phyloP scores from a whole-genome alignment of 768 basidiomycete genomes.

The Agaricus sinodeliciosus region DNA sequence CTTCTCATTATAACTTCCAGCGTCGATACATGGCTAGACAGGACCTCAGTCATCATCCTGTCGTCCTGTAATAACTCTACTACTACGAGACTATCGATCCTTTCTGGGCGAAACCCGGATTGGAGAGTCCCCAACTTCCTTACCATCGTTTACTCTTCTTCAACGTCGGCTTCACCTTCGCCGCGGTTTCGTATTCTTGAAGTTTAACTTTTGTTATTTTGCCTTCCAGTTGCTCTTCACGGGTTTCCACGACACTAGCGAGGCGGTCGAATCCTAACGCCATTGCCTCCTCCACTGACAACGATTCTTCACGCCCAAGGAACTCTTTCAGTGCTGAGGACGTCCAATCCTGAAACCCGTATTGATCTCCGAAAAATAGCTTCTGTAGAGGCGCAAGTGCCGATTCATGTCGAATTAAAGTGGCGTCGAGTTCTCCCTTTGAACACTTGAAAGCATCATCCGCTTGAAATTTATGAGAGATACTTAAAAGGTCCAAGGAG shows the following conservation, averaged over 20 bases:
- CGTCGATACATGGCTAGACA: too few species aligned
- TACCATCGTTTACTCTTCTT: too few species aligned
- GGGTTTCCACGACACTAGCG: not conserved
- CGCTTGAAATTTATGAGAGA: slow-evolving; percentile 31
- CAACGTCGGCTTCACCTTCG: too few species aligned
- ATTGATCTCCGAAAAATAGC: slow-evolving; percentile 30
- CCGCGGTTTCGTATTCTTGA: too few species aligned
- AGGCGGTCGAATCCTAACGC: slow-evolving; percentile 17
- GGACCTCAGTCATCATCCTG: too few species aligned
- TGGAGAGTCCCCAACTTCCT: too few species aligned
- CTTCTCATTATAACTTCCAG: too few species aligned
- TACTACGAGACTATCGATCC: too few species aligned
- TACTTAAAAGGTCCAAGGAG: slow-evolving; percentile 32
- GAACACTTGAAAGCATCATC: slow-evolving; percentile 27
- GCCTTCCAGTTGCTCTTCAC: not conserved
- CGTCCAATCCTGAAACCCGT: slow-evolving; percentile 32
- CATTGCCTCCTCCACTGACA: slow-evolving; percentile 23
- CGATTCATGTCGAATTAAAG: not conserved
- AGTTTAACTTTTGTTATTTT: too few species aligned
- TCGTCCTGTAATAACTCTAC: too few species aligned
- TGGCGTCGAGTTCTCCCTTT: slow-evolving; percentile 18
- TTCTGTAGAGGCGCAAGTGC: slow-evolving; percentile 20
- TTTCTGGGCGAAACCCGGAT: too few species aligned
- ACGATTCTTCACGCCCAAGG: slow-evolving; percentile 25
- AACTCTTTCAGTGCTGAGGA: slow-evolving; percentile 29